phyloP scores from a whole-genome alignment of 2,329 filamentous ascomycete species.

The Bertia moriformis region DNA sequence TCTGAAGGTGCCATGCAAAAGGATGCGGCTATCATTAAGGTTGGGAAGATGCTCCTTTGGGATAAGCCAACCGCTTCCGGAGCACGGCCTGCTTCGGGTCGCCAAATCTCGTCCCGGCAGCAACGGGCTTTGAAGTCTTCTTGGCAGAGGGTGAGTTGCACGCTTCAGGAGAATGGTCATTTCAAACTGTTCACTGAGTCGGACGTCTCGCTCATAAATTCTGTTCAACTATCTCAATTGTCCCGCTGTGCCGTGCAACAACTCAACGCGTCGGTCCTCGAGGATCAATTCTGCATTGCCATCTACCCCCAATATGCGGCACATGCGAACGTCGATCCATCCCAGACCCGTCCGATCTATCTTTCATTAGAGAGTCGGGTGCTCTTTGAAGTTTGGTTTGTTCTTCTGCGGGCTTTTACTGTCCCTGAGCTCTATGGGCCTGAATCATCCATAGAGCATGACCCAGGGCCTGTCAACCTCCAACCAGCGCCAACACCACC shows the following conservation, averaged over 20 bases:
- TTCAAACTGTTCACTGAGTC: constrained; percentile 47
- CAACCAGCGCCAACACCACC: too few relatives aligned
- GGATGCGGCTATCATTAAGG: constrained; percentile 55
- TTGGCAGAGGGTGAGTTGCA: constrained; percentile 49
- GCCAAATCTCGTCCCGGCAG: constrained; percentile 33
- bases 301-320: constrained; percentile 53
- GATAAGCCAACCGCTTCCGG: background rate
- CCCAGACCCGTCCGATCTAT: constrained; percentile 42
- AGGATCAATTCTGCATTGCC: constrained; percentile 51
- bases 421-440: constrained; percentile 48
- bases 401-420: constrained; percentile 48
- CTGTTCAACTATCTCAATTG: constrained; percentile 49
- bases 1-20: constrained; percentile 34
- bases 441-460: background rate
- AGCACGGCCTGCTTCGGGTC: constrained; percentile 3
- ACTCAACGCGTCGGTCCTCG: constrained; percentile 45
- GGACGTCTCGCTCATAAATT: constrained; percentile 39
- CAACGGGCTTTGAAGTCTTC: constrained; percentile 39
- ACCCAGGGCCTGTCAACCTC: too few relatives aligned
- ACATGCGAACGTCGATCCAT: constrained; percentile 25
- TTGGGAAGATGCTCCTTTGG: constrained; percentile 39
- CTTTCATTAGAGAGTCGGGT: constrained; percentile 46
- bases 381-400: constrained; percentile 54
- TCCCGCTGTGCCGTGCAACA: constrained; percentile 50
- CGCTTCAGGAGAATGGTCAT: constrained; percentile 50